phyloP scores from a whole-genome alignment of 169 alveolate species.

The Plasmodium adleri region DNA sequence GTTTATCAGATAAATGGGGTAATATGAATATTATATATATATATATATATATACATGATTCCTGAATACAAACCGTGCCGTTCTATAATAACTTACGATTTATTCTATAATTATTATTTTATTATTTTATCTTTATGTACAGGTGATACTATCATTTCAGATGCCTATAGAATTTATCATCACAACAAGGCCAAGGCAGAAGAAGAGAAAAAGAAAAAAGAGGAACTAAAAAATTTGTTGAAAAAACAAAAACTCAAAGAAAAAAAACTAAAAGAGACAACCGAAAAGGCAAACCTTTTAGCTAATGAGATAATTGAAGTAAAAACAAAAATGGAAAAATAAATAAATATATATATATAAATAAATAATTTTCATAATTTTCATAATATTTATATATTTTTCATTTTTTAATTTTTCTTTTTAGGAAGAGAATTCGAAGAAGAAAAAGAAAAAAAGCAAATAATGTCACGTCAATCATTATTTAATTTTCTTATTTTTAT shows the following conservation, averaged over 20 bases:
- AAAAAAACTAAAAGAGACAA: slow-evolving; percentile 57
- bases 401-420: slow-evolving; percentile 5
- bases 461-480: neutral
- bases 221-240: slow-evolving; percentile 24
- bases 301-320: slow-evolving; percentile 60
- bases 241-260: slow-evolving; percentile 67
- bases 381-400: neutral
- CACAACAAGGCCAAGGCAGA: slow-evolving; percentile 45
- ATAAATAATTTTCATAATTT: neutral
- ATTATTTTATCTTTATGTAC: neutral
- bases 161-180: slow-evolving; percentile 59
- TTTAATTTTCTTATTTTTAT: neutral
- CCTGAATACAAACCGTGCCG: neutral
- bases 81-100: neutral
- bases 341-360: neutral
- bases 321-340: slow-evolving; percentile 19
- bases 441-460: slow-evolving; percentile 59
- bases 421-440: slow-evolving; percentile 64
- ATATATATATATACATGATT: neutral
- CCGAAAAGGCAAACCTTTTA: slow-evolving; percentile 59
- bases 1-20: slow-evolving; percentile 69
- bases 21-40: neutral
- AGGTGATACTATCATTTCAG: slow-evolving; percentile 64
- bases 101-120: neutral
- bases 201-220: slow-evolving; percentile 67